phyloP scores from a whole-genome alignment of 2,329 filamentous ascomycete species.

The Lecanicillium sp. region DNA sequence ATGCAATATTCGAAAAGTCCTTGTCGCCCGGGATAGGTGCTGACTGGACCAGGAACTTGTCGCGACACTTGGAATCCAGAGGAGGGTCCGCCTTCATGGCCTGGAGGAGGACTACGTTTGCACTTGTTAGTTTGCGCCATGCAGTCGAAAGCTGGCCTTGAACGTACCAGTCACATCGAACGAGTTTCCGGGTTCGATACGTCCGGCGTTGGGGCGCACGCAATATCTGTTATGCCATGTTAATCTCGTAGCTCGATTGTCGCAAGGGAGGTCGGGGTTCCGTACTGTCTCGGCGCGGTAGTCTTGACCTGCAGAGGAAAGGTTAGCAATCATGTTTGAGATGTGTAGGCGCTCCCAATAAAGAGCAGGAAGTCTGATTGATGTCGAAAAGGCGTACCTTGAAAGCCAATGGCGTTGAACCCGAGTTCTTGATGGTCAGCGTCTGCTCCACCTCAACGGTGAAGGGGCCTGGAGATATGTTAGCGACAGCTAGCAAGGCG shows the following conservation, averaged over 20 bases:
- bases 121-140: conserved; percentile 1
- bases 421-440: conserved; percentile 57
- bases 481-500: conserved; percentile 6
- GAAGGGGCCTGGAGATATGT: conserved; percentile 48
- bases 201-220: conserved; percentile 91
- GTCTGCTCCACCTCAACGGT: conserved; percentile 57
- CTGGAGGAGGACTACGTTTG: conserved; percentile 71
- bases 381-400: conserved; percentile 41
- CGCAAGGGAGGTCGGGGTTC: not conserved
- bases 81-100: conserved; percentile 96
- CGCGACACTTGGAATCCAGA: conserved; percentile 78
- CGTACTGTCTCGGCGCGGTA: conserved; percentile 94
- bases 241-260: conserved; percentile 9
- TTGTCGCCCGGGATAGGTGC: conserved; percentile 75
- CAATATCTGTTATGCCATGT: conserved; percentile 63
- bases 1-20: conserved; percentile 70
- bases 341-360: not conserved
- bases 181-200: conserved; percentile 81
- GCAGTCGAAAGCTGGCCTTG: not conserved
- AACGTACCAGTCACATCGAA: conserved; percentile 84
- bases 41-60: conserved; percentile 97
- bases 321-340: conserved; percentile 20
- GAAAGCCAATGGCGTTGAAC: conserved; percentile 55
- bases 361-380: too few relatives aligned
- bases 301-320: conserved; percentile 76